phyloP scores from a whole-genome alignment of 352 stramenopile species.

The Globisporangium spinosum region DNA sequence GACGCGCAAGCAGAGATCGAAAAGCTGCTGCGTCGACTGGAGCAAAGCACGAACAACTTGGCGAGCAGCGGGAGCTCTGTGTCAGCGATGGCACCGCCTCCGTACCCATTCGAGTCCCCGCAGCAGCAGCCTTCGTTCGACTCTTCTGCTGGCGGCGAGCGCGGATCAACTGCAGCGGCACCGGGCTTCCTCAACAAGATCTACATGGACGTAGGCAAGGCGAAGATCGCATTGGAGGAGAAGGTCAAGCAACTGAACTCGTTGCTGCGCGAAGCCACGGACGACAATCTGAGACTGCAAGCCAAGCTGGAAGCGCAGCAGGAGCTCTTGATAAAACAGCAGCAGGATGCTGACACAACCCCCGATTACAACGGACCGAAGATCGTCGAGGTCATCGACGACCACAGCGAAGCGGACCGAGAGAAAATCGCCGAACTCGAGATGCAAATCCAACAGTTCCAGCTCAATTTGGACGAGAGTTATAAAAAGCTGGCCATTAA shows the following conservation, averaged over 20 bases:
- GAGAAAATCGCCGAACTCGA: slow-evolving; percentile 23
- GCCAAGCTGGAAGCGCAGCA: slow-evolving; percentile 15
- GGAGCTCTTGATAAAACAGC: slow-evolving; percentile 8
- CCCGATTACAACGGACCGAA: slow-evolving; percentile 9
- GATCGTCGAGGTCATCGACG: slow-evolving; percentile 21
- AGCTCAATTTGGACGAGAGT: slow-evolving; percentile 8
- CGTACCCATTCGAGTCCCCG: slow-evolving; percentile 7
- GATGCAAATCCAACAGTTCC: slow-evolving; percentile 22
- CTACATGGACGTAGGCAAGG: slow-evolving; percentile 75
- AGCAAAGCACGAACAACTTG: slow-evolving; percentile 13
- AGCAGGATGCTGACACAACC: slow-evolving; percentile 1
- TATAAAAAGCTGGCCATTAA: slow-evolving; percentile 16
- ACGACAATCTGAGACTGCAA: slow-evolving; percentile 47
- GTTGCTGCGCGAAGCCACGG: slow-evolving; percentile 37
- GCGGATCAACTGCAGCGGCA: slow-evolving; percentile 15
- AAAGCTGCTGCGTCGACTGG: slow-evolving; percentile 27
- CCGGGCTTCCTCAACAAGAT: slow-evolving; percentile 76
- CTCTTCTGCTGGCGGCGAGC: slow-evolving; percentile 5
- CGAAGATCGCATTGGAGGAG: slow-evolving; percentile 68
- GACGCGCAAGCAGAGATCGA: slow-evolving; percentile 35
- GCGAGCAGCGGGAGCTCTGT: background rate
- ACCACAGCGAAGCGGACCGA: slow-evolving; percentile 11
- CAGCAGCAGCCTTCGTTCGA: slow-evolving; percentile 5
- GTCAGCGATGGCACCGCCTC: slow-evolving; percentile 2
- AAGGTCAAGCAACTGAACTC: slow-evolving; percentile 59